phyloP scores from a whole-genome alignment of 441 rosid genomes.

The Pelargonium fulgidum region DNA sequence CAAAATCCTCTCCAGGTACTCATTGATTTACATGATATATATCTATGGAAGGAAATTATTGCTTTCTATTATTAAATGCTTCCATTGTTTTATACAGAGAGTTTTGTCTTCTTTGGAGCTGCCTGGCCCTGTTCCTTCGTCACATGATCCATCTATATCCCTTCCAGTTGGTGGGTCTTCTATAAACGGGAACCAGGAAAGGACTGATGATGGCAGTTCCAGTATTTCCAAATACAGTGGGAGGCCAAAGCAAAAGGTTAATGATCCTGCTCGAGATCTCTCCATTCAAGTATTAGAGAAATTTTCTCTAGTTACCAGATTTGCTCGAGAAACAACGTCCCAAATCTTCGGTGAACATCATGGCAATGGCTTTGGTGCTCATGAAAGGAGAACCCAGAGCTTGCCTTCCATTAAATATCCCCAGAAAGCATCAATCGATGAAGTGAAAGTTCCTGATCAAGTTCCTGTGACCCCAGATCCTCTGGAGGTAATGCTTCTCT shows the following conservation, averaged over 20 bases:
- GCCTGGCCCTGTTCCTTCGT: constrained; percentile 67
- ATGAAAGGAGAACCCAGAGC: constrained; percentile 47
- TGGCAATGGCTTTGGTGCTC: constrained; percentile 50
- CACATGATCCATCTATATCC: constrained; percentile 48
- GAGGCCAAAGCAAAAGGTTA: constrained; percentile 55
- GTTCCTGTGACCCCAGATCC: constrained; percentile 71
- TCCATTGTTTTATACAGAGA: constrained; percentile 43
- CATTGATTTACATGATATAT: not conserved
- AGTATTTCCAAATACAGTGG: constrained; percentile 42
- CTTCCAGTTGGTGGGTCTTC: constrained; percentile 37
- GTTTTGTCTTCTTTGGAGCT: constrained; percentile 90
- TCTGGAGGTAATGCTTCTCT: constrained; percentile 49
- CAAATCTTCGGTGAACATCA: constrained; percentile 69
- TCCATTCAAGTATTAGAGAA: constrained; percentile 87
- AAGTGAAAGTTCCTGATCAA: constrained; percentile 37
- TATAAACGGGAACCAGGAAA: constrained; percentile 40
- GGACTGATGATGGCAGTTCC: constrained; percentile 33
- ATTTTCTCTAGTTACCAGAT: constrained; percentile 90
- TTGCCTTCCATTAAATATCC: constrained; percentile 37
- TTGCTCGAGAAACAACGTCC: constrained; percentile 89
- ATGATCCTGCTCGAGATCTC: constrained; percentile 85
- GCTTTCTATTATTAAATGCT: constrained; percentile 7
- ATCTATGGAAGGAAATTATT: not conserved
- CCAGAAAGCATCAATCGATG: constrained; percentile 32
- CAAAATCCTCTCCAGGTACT: constrained; percentile 83